Evolutionary conservation across 23 red algal species (phyloP), one percentile per base, ranked within the genome.

Genomic region (Gracilaria vermiculophylla): DNA sequence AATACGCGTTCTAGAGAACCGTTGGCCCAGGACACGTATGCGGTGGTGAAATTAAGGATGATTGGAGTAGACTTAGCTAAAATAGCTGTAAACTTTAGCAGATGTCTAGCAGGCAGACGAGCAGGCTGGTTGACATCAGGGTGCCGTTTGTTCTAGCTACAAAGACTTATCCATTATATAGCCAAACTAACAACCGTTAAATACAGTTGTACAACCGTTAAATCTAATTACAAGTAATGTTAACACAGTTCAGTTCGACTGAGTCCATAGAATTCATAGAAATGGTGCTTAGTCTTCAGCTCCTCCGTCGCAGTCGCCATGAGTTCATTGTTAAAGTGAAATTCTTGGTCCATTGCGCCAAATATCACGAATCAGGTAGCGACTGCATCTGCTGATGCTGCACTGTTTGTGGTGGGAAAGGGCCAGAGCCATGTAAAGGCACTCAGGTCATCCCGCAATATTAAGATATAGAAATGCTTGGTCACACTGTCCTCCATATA

Each of bases 391-490:
- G 76, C 53, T 1, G 76, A 21, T 17, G 76, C 43, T 39, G 24
- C 76, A 57, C 76, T 79, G 16, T 12, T 60, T 15, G 76, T 50
- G 20, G 5, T 28, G 37, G 50, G 24, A 57, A 28, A 28, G 27
- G 50, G 76, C 49, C 49, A 79, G 27, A 79, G 24, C 49, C 48
- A 79, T 8, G 48, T 39, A 19, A 57, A 79, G 6, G 76, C 55
- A 31, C 76, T 79, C 20, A 79, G 49, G 33, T 79, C 76, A 35
- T 79, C 76, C 50, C 53, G 27, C 36, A 79, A 21, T 3, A 79
- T 54, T 21, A 79, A 49, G 1, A 35, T 35, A 55, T 89, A 89
- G 37, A 60, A 44, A 17, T 28, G 1, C 7, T 32, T 53, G 28
- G n/a, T 37, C 17, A 43, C 76, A 55, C 85, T 78, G 13, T 77